Evolutionary conservation across 331 rosid genomes (phyloP), one percentile per base, ranked within the genome.

Genomic region (Saraca asoca): DNA sequence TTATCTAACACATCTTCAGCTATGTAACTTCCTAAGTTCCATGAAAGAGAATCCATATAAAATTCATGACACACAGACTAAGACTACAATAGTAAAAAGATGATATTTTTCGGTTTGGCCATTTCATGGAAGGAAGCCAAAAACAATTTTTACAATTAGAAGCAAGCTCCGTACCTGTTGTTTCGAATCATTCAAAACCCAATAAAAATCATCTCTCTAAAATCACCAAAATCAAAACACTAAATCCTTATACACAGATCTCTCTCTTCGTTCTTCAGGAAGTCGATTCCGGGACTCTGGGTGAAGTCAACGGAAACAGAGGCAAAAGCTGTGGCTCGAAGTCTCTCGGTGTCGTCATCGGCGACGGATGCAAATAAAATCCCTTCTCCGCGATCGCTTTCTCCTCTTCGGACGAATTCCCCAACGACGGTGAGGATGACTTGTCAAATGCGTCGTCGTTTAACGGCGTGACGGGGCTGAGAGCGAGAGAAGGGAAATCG

Each of bases 301-400:
- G 99, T 18, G 99, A 90, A 5, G 89, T 72, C 1, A 85, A 56
- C 5, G 99, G 99, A 51, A 94, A 94, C 58, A 94, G 68, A 56
- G 97, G 83, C 80, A 94, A 66, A 7, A 94, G 92, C 84, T 81
- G 89, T 4, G 95, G 97, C 53, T 84, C 82, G 0, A 87, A 69
- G 49, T 65, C 86, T 64, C 95, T 83, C 0, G 92, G 97, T 4
- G 97, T 84, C 2, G 78, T 55, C 60, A 81, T 80, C 15, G 96
- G 96, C 29, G 96, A 84, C 0, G 92, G 95, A 70, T 89, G 96
- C 62, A 94, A 77, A 72, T 75, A 94, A 77, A 84, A 94, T 16
- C 95, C 95, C 45, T 85, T 94, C 68, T 94, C 96, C 13, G 99
- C 99, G 12, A 94, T 94, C 15, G 96, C 99, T 12, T 68, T 87